Conservation (phyloP, 225 moss, liverwort and hornwort species). For the Pseudisothecium myosuroides region DNA sequence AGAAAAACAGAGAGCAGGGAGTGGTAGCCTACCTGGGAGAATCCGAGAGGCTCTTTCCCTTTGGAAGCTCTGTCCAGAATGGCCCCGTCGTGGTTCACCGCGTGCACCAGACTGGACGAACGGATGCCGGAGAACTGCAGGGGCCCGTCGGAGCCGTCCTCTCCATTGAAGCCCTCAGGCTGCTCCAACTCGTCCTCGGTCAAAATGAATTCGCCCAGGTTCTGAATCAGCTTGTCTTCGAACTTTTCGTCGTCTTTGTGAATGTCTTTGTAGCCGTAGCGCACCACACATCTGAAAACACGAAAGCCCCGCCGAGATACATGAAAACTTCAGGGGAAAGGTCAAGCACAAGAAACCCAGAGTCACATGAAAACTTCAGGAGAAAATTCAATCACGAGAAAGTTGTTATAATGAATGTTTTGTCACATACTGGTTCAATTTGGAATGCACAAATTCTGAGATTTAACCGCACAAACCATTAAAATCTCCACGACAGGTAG, state of each 20-base stretch:
- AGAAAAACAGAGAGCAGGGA: neutral
- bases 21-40: neutral
- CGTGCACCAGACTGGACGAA: constrained; percentile 14
- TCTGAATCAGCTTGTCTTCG: constrained; percentile 62
- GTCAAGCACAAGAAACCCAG: neutral
- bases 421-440: neutral
- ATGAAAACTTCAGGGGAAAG: neutral
- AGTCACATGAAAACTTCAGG: neutral
- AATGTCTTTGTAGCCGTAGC: constrained; percentile 81
- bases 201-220: constrained; percentile 59
- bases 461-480: neutral
- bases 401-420: neutral
- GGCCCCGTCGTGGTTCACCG: constrained; percentile 11
- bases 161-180: constrained; percentile 23
- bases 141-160: constrained; percentile 20
- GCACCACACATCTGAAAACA: constrained; percentile 48
- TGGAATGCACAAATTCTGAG: neutral
- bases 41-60: constrained; percentile 13
- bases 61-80: constrained; percentile 2
- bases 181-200: constrained; percentile 32
- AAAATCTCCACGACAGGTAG: neutral
- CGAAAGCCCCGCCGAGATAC: neutral
- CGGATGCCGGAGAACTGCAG: constrained; percentile 4
- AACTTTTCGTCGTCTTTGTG: constrained; percentile 71
- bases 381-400: neutral